Evolutionary conservation across 2,329 filamentous ascomycete genomes (phyloP), one percentile per base, ranked within the genome.

Genomic region (Lizonia empirigonia): DNA sequence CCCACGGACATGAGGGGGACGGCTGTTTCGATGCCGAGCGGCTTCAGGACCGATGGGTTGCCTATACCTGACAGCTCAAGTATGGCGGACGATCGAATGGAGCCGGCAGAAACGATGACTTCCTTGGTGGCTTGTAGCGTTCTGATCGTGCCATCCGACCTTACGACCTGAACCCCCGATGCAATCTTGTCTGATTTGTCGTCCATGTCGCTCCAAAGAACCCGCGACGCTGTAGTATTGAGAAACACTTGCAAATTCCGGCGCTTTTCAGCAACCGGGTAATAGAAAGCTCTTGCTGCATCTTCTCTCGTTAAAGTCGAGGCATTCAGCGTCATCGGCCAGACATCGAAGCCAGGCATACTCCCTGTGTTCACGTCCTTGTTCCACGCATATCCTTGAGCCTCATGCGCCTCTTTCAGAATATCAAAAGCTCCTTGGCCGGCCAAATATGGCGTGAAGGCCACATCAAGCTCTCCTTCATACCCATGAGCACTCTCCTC

Each of bases 281-380:
- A 78, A 56, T 79, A 80, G 55, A 78, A 81, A 4, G 77, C 76
- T 13, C 77, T 67, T 4, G 76, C 78, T 27, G 79, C 76, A 63
- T 81, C 78, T 48, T 76, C 72, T 9, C 78, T 72, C 9, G 76
- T 64, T 53, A 74, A 66, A 13, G 65, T 62, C 2, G 64, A 62
- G 1, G 63, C 52, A 50, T 80, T 68, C 13, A 78, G 46, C 1
- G 76, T 80, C 56, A 68, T 70, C 2, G 77, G 75, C 62, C 71
- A 78, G 2, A 74, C 52, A 13, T 66, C 65, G 52, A 76, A 78
- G 8, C 78, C 78, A n/a, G 70, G 56, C 74, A 80, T 74, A 10
- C 60, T 47, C 4, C 79, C 78, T 10, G 66, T 68, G 56, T 80
- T 78, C 1, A 72, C 50, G 42, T 80, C 79, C 16, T 44, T 39